Evolutionary conservation across 306 rosid genomes (phyloP).

Genomic region (Fagus sylvatica): DNA sequence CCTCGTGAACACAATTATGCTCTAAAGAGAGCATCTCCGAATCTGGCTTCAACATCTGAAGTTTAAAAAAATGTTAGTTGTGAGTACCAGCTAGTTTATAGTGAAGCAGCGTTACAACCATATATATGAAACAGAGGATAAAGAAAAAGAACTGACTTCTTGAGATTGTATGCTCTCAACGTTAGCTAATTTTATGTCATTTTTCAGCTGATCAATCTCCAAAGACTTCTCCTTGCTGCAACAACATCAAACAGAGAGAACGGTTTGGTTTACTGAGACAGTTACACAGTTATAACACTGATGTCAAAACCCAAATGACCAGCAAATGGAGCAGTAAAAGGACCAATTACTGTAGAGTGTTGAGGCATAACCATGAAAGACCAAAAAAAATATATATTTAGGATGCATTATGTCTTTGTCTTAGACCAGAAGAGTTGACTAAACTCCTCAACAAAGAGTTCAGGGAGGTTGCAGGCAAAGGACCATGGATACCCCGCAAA

Average conservation of each 20-base stretch:
- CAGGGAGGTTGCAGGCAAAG: conserved; percentile 1
- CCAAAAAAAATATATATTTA: background rate
- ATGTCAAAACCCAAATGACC: background rate
- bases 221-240: conserved; percentile 42
- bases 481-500: background rate
- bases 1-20: conserved; percentile 22
- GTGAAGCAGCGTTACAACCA: conserved; percentile 8
- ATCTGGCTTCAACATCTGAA: conserved; percentile 31
- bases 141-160: conserved; percentile 46
- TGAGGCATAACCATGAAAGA: background rate
- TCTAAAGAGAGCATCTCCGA: conserved; percentile 17
- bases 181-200: conserved; percentile 19
- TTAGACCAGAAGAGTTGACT: background rate
- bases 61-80: conserved; percentile 2
- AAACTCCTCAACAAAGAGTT: conserved; percentile 1
- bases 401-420: no score
- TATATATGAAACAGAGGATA: conserved; percentile 8
- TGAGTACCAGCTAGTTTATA: conserved; percentile 19
- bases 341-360: background rate
- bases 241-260: conserved; percentile 9
- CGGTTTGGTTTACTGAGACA: conserved; percentile 6
- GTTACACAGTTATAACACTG: conserved; percentile 1
- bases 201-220: conserved; percentile 34
- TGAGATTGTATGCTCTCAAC: conserved; percentile 29
- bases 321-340: background rate